phyloP scores from a whole-genome alignment of 208 protist genomes.

The Trypanosoma vivax region DNA sequence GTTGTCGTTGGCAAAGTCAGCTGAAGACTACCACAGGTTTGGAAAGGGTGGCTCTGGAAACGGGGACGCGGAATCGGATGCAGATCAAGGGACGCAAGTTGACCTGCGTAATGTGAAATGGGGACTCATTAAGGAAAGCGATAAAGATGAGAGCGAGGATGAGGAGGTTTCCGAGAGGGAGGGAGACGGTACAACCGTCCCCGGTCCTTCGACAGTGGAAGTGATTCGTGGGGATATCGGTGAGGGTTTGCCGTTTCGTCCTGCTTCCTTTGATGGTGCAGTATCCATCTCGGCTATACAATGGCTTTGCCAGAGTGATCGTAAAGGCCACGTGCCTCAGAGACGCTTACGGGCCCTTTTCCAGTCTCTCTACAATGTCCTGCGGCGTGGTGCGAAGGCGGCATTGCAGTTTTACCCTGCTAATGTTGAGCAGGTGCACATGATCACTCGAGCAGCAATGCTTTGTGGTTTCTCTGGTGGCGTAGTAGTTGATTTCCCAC shows the following conservation, averaged over 20 bases:
- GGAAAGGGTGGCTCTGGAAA: constrained; percentile 10
- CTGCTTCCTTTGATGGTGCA: constrained; percentile 96
- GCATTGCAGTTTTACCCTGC: constrained; percentile 98
- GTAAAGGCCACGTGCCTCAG: constrained; percentile 88
- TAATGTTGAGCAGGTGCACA: constrained; percentile 91
- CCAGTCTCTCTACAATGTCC: constrained; percentile 93
- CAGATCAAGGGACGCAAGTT: constrained; percentile 11
- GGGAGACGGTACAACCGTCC: constrained; percentile 1
- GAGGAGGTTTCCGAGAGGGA: constrained; percentile 16
- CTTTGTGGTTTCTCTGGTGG: constrained; percentile 97
- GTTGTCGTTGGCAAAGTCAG: constrained; percentile 86
- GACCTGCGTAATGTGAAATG: constrained; percentile 68
- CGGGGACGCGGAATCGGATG: constrained; percentile 14
- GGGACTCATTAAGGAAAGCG: constrained; percentile 41
- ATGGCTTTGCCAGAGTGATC: constrained; percentile 98
- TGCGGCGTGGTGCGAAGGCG: constrained; percentile 88
- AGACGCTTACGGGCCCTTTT: constrained; percentile 95
- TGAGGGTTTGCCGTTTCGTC: constrained; percentile 93
- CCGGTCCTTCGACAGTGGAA: constrained; percentile 67
- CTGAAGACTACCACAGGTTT: constrained; percentile 49
- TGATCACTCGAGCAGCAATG: constrained; percentile 96
- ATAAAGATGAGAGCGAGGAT: constrained; percentile 35
- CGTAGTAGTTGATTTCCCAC: constrained; percentile 97
- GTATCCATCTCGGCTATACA: constrained; percentile 98
- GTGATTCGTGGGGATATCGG: constrained; percentile 93